These are phyloP conservation scores for Letharia lupina DNA, from an alignment of 495 filamentous ascomycete genomes.

Conservation along the genomic window DNA sequence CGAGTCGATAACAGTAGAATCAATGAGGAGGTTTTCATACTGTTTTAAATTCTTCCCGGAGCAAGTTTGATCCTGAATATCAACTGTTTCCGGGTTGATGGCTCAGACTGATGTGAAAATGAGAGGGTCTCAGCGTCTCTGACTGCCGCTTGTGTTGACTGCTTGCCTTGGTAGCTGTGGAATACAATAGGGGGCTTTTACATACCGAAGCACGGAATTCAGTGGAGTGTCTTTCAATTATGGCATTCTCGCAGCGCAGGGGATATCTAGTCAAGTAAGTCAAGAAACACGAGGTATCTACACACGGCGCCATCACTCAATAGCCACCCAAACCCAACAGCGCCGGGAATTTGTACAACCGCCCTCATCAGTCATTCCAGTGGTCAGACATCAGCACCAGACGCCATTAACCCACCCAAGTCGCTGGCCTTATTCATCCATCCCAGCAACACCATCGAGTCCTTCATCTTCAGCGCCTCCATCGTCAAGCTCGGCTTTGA, in stretches of 20 bases:
- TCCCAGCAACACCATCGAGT: constrained; percentile 2
- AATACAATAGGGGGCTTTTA: not conserved
- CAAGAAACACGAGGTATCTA: constrained; percentile 5
- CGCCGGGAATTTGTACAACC: not conserved
- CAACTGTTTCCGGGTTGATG: too few relatives aligned
- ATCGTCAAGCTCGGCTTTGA: constrained; percentile 68
- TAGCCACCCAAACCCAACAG: not conserved
- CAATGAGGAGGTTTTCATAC: too few relatives aligned
- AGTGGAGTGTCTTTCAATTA: not conserved
- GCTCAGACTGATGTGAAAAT: too few relatives aligned
- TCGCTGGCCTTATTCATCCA: constrained; percentile 10
- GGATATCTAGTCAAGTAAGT: not conserved
- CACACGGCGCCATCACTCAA: not conserved
- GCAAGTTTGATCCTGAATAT: too few relatives aligned
- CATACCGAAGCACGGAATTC: not conserved
- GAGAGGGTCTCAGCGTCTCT: not conserved
- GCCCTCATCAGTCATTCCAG: not conserved
- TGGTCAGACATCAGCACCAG: not conserved
- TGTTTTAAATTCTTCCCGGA: too few relatives aligned
- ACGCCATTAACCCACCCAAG: not conserved
- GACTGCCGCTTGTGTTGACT: not conserved
- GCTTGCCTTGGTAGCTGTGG: not conserved
- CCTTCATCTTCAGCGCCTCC: constrained; percentile 36
- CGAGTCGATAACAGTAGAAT: not conserved
- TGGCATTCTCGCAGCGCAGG: not conserved